Percentiles rank a stretch among this genome's conserved stretches.
phyloP scores from a whole-genome alignment of 140 eudicot species.

The Flaveria floridana region DNA sequence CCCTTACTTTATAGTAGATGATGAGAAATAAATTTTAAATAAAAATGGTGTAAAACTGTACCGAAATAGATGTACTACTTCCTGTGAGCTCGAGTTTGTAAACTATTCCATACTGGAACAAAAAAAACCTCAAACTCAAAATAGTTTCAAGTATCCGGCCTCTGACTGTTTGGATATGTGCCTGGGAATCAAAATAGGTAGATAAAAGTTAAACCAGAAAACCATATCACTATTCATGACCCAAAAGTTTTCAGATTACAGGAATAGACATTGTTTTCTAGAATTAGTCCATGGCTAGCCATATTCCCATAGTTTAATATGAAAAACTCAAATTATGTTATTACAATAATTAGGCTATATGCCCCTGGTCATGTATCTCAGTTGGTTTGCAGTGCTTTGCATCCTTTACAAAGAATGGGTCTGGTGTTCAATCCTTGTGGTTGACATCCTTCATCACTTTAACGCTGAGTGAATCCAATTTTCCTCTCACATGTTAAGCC shows the following conservation, averaged over 20 bases:
- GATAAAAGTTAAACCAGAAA: conserved; percentile 18
- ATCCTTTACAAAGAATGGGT: background rate
- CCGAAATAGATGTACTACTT: conserved; percentile 67
- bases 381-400: background rate
- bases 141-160: conserved; percentile 86
- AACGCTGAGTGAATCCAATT: background rate
- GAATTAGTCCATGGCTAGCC: background rate
- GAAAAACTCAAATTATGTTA: background rate
- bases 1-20: background rate
- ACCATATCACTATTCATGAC: background rate
- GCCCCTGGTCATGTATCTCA: background rate
- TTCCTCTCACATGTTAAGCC: background rate
- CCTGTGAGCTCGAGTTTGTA: conserved; percentile 85
- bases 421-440: background rate
- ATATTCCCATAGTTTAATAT: background rate
- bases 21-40: background rate
- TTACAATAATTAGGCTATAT: no score
- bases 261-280: background rate
- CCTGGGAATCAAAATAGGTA: conserved; percentile 46
- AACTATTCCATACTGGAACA: conserved; percentile 94
- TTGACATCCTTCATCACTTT: background rate
- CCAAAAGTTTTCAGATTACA: conserved; percentile 6
- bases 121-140: conserved; percentile 83
- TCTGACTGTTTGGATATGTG: conserved; percentile 85
- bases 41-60: conserved; percentile 35